Evolutionary conservation across 805 yeast genomes (phyloP), one percentile per base, ranked within the genome.

Genomic region (Torulaspora indica): DNA sequence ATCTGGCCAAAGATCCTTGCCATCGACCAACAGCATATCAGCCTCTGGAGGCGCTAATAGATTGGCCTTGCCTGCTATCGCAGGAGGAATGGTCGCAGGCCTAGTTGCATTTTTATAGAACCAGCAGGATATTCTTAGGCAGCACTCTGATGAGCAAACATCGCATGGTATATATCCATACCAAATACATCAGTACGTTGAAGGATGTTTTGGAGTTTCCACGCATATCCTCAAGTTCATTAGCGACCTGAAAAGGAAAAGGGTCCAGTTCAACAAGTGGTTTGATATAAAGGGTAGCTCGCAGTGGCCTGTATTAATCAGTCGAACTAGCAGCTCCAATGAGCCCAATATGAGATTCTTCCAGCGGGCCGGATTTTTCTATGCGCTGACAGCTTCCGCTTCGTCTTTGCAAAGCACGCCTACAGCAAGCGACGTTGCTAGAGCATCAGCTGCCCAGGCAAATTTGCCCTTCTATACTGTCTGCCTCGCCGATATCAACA

Each of bases 401-500:
- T 24, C 30, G 2, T 30, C 32, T 15, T 38, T 35, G 29, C 36
- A 38, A 10, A 38, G 22, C 8, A 23, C 42, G 6, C 5, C 36
- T 15, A 14, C 12, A 7, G 13, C 42, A 7, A 34, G 22, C 13
- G 31, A 13, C 10, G 36, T 10, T 9, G 67, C 67, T 44, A 48
- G 56, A 9, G 37, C 48, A 2, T 45, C 55, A 10, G 75, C 74
- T 2, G 60, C 69, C 3, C 46, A 49, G 13, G 55, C 58, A 6
- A 70, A 69, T 47, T 42, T 58, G 18, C 41, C 58, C 0, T 59
- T 69, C 34, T 53, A 70, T 28, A 47, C 60, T 5, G 62, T 49
- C 2, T 66, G 70, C 32, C 30, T 71, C 12, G 27, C 53, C 9
- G 70, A 71, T 48, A 61, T 68, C 39, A 53, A 54, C 5, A 27